phyloP scores from a whole-genome alignment of 108 stramenopile species.

The Cafeteria roenbergensis region DNA sequence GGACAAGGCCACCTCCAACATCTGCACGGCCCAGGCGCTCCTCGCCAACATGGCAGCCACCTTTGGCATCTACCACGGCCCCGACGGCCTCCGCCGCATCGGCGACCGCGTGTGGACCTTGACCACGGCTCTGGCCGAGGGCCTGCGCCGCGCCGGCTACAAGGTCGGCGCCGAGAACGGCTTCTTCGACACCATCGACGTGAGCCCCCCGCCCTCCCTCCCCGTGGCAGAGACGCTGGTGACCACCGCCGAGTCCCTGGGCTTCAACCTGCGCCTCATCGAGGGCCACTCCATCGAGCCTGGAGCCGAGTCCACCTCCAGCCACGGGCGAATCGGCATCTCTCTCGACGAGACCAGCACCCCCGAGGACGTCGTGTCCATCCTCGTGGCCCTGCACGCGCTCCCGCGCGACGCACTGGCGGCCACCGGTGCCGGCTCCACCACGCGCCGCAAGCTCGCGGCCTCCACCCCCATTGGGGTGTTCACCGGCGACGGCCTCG shows the following conservation, averaged over 20 bases:
- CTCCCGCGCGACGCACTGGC: slow-evolving; percentile 48
- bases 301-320: slow-evolving; percentile 81
- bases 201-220: slow-evolving; percentile 43
- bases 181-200: slow-evolving; percentile 90
- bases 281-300: slow-evolving; percentile 68
- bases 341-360: slow-evolving; percentile 86
- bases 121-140: slow-evolving; percentile 17
- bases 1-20: slow-evolving; percentile 97
- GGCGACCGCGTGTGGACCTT: slow-evolving; percentile 49
- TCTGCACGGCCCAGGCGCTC: slow-evolving; percentile 96
- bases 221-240: slow-evolving; percentile 9
- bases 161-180: neutral
- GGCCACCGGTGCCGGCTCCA: slow-evolving; percentile 47
- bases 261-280: slow-evolving; percentile 78
- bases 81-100: slow-evolving; percentile 76
- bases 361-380: slow-evolving; percentile 51
- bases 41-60: slow-evolving; percentile 97
- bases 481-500: slow-evolving; percentile 58
- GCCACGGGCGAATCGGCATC: slow-evolving; percentile 59
- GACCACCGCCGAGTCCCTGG: slow-evolving; percentile 19
- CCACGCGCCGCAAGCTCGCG: no score
- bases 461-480: no score
- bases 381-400: slow-evolving; percentile 51
- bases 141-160: neutral
- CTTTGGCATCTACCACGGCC: slow-evolving; percentile 97